A percentile compares a stretch with the other conserved stretches of the same genome.
Conservation (phyloP, 495 filamentous ascomycete species). For the Penicillium macrosclerotiorum region DNA sequence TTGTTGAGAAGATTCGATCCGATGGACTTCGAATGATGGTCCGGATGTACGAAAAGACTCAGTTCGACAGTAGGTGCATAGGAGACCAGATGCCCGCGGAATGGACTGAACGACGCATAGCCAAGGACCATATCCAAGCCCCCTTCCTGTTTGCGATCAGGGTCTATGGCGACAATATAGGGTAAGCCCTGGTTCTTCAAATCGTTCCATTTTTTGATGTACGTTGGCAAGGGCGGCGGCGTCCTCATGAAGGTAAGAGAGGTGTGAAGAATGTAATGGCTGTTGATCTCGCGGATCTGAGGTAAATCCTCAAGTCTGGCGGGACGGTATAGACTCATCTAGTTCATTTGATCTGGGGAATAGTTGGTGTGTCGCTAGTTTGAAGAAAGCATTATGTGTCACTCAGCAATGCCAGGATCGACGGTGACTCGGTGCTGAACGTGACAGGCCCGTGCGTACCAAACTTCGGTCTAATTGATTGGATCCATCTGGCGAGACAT, state of each 20-base stretch:
- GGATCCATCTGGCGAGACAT: no score
- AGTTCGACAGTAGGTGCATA: conserved; percentile 33
- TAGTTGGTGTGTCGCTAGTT: no score
- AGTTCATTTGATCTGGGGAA: no score
- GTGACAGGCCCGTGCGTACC: no score
- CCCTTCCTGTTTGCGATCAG: not conserved
- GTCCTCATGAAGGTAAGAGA: conserved; percentile 24
- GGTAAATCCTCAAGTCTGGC: conserved; percentile 20
- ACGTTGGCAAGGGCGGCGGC: conserved; percentile 16
- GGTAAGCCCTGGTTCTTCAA: conserved; percentile 19
- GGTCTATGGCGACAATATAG: conserved; percentile 25
- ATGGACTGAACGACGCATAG: conserved; percentile 28
- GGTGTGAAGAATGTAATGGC: conserved; percentile 29
- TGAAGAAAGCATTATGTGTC: no score
- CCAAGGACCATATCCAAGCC: conserved; percentile 19
- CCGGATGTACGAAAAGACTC: conserved; percentile 26
- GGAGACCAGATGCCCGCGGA: conserved; percentile 22
- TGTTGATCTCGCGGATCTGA: conserved; percentile 28
- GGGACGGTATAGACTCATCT: conserved; percentile 4
- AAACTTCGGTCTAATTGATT: no score
- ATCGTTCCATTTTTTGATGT: conserved; percentile 15
- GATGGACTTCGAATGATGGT: conserved; percentile 12
- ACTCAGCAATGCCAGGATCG: no score
- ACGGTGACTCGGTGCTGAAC: no score
- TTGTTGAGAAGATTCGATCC: conserved; percentile 18